phyloP scores from a whole-genome alignment of 805 yeast species.

The Wickerhamomyces subpelliculosus region DNA sequence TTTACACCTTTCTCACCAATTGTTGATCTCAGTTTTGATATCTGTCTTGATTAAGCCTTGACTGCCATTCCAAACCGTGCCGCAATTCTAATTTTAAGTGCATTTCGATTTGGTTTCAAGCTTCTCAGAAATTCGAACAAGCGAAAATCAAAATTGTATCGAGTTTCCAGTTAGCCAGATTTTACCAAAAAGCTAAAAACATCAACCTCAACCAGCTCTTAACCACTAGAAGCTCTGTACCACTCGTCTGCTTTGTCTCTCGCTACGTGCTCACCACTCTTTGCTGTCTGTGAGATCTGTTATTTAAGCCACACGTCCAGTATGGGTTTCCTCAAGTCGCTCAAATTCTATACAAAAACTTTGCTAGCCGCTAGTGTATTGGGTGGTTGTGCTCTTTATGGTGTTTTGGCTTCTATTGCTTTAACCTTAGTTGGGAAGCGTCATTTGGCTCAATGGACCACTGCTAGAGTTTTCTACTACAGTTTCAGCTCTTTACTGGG shows the following conservation, averaged over 20 bases:
- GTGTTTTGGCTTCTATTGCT: conserved; percentile 66
- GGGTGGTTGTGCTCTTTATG: conserved; percentile 60
- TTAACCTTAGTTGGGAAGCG: conserved; percentile 66
- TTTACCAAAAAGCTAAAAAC: too few species aligned
- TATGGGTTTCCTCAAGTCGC: conserved; percentile 5
- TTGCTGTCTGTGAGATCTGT: too few species aligned
- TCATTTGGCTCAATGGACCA: conserved; percentile 80
- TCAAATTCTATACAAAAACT: conserved; percentile 52
- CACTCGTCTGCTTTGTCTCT: too few species aligned
- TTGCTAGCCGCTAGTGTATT: conserved; percentile 46
- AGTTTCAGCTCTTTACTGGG: conserved; percentile 59
- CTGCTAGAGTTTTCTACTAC: conserved; percentile 75
- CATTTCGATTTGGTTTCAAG: too few species aligned
- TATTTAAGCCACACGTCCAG: not conserved
- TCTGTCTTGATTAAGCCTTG: too few species aligned
- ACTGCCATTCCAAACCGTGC: not conserved
- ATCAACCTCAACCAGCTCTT: too few species aligned
- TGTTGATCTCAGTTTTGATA: not conserved
- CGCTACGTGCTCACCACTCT: not conserved
- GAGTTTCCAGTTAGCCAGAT: too few species aligned
- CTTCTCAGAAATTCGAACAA: too few species aligned
- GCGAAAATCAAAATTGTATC: too few species aligned
- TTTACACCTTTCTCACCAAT: not conserved
- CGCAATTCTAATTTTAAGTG: not conserved
- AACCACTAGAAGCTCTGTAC: too few species aligned